Percentiles rank a stretch among this genome's conserved stretches.
phyloP scores from a whole-genome alignment of 768 basidiomycete genomes.

The Suillus fuscotomentosus region DNA sequence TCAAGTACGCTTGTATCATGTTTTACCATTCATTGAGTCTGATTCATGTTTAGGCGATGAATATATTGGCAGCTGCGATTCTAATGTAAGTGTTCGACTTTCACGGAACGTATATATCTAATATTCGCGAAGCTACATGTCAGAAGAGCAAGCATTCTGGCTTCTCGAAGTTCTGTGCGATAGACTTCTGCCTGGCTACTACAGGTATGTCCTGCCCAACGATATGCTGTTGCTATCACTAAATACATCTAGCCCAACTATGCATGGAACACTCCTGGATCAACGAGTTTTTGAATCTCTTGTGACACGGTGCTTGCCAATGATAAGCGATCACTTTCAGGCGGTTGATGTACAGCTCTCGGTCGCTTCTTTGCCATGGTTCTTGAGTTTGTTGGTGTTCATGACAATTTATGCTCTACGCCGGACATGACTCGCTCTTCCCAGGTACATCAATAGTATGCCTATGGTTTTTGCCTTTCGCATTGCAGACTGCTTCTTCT shows the following conservation, averaged over 20 bases:
- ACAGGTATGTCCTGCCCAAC: slow-evolving; percentile 56
- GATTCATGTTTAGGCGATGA: slow-evolving; percentile 72
- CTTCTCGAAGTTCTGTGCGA: slow-evolving; percentile 93
- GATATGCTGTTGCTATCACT: not conserved
- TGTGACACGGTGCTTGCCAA: slow-evolving; percentile 84
- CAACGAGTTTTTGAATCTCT: slow-evolving; percentile 97
- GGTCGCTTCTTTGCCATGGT: slow-evolving; percentile 97
- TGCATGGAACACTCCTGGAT: slow-evolving; percentile 99
- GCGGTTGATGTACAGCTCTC: slow-evolving; percentile 93
- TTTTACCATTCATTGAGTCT: slow-evolving; percentile 1
- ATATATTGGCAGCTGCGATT: slow-evolving; percentile 94
- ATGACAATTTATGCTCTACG: slow-evolving; percentile 6
- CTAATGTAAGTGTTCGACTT: slow-evolving; percentile 60
- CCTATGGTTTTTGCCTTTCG: slow-evolving; percentile 98
- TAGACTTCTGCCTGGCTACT: slow-evolving; percentile 94
- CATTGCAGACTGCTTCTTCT: slow-evolving; percentile 96
- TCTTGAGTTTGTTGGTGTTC: slow-evolving; percentile 83
- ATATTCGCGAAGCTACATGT: slow-evolving; percentile 77
- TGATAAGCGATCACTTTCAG: slow-evolving; percentile 92
- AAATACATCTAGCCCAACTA: slow-evolving; percentile 67
- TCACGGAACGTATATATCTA: slow-evolving; percentile 7
- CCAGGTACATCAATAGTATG: slow-evolving; percentile 88
- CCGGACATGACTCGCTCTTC: slow-evolving; percentile 4
- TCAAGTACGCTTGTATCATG: slow-evolving; percentile 50
- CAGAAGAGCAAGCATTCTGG: slow-evolving; percentile 99